phyloP scores from a whole-genome alignment of 2,329 filamentous ascomycete genomes.

The Colletotrichum sp. region DNA sequence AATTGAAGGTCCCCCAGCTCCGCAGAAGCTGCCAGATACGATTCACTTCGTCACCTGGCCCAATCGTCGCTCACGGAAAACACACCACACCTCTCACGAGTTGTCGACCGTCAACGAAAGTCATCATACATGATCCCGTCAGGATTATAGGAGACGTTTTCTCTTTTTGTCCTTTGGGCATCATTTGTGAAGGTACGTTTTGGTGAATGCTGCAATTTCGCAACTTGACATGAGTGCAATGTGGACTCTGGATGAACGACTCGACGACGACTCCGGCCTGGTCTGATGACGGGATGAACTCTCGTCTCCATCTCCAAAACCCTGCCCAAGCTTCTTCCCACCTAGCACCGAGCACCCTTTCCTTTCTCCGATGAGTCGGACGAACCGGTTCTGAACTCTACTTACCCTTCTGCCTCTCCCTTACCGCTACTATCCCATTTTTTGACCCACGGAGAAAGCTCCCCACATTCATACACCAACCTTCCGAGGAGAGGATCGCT shows the following conservation, averaged over 20 bases:
- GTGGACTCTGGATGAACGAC: neutral
- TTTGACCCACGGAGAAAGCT: conserved; percentile 30
- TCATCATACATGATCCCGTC: conserved; percentile 19
- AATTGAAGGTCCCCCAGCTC: conserved; percentile 20
- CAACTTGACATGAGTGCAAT: neutral
- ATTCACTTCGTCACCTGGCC: conserved; percentile 1
- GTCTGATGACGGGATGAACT: conserved; percentile 11
- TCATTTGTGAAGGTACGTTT: conserved; percentile 23
- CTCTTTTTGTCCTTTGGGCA: neutral
- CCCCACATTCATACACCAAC: conserved; percentile 39
- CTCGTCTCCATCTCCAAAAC: neutral
- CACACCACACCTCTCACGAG: neutral
- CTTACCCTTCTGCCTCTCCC: conserved; percentile 38
- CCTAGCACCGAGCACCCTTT: conserved; percentile 18
- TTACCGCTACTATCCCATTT: conserved; percentile 41
- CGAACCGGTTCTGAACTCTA: conserved; percentile 27
- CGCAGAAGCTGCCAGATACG: neutral
- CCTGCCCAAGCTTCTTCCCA: neutral
- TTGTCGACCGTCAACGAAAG: neutral
- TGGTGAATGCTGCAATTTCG: neutral
- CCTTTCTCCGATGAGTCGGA: neutral
- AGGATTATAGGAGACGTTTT: conserved; percentile 15
- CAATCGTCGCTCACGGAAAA: neutral
- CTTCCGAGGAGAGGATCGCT: conserved; percentile 45
- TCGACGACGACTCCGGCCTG: neutral